These are phyloP conservation scores for Diaporthe citri DNA, from an alignment of 2,329 filamentous ascomycete species.

Conservation along the genomic window DNA sequence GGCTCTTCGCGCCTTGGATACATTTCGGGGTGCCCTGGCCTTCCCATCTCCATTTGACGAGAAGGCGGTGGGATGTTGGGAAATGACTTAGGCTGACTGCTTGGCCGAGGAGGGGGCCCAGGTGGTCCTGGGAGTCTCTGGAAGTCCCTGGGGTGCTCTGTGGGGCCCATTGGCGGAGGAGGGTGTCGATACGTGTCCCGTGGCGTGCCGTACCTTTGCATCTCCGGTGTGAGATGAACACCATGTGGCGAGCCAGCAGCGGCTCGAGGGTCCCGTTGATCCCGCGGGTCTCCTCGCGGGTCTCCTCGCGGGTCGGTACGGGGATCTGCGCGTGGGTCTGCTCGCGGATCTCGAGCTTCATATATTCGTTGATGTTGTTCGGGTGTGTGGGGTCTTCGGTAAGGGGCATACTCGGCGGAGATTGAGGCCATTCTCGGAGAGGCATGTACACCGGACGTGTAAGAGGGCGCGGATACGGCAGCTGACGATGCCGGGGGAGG, in stretches of 20 bases:
- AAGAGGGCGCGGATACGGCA: conserved; percentile 57
- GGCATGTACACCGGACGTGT: conserved; percentile 63
- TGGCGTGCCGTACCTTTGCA: conserved; percentile 71
- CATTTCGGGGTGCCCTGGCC: conserved; percentile 55
- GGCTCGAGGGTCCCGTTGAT: conserved; percentile 49
- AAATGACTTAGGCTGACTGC: conserved; percentile 65
- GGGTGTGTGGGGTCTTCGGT: conserved; percentile 79
- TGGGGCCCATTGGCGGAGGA: conserved; percentile 53
- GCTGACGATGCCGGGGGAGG: conserved; percentile 55
- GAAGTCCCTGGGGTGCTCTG: conserved; percentile 60
- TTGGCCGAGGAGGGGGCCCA: conserved; percentile 62
- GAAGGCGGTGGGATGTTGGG: conserved; percentile 56
- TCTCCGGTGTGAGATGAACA: conserved; percentile 67
- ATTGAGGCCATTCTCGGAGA: conserved; percentile 68
- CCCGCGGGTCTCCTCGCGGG: conserved; percentile 51
- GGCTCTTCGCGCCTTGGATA: conserved; percentile 65
- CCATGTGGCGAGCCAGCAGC: conserved; percentile 63
- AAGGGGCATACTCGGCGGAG: conserved; percentile 71
- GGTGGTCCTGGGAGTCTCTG: conserved; percentile 51
- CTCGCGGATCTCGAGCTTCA: conserved; percentile 55
- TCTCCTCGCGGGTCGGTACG: conserved; percentile 8
- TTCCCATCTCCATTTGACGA: conserved; percentile 61
- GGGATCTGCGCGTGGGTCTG: conserved; percentile 5
- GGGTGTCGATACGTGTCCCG: conserved; percentile 65
- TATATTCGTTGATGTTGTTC: conserved; percentile 71